Conservation (phyloP, 176 grass and related monocot species). For the Aechmea fasciata region DNA sequence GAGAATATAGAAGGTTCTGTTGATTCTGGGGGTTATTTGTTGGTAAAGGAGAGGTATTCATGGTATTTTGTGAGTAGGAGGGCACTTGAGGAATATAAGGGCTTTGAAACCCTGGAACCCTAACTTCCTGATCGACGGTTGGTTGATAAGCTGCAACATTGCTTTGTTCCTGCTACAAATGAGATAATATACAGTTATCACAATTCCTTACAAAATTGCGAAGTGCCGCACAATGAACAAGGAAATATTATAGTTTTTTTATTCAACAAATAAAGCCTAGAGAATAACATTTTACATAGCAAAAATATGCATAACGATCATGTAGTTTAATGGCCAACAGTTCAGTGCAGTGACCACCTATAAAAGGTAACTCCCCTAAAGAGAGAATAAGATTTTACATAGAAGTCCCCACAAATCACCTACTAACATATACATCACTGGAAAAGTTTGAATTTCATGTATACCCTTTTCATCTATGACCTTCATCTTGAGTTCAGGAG, state of each 20-base stretch:
- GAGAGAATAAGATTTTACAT: background rate
- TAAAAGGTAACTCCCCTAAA: background rate
- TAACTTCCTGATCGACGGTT: constrained; percentile 14
- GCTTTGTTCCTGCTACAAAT: constrained; percentile 13
- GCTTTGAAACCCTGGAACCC: constrained; percentile 34
- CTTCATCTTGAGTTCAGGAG: no score
- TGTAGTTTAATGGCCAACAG: background rate
- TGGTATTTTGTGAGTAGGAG: constrained; percentile 33
- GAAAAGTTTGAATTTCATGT: no score
- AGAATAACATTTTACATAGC: no score
- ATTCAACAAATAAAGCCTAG: no score
- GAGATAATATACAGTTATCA: constrained; percentile 16
- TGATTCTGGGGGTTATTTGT: constrained; percentile 46
- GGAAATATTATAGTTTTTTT: no score
- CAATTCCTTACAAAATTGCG: no score
- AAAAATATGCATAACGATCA: no score
- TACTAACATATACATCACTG: background rate
- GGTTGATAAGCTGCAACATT: background rate
- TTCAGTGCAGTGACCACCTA: background rate
- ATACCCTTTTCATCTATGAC: no score
- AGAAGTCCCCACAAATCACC: background rate
- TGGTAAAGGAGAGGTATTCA: constrained; percentile 23
- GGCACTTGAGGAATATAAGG: constrained; percentile 28
- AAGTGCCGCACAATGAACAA: no score
- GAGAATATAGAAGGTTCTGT: constrained; percentile 47